A percentile compares a stretch with the other conserved stretches of the same genome.
These are phyloP conservation scores for Neophaeococcomyces mojaviensis DNA, from an alignment of 2,329 filamentous ascomycete genomes.

Conservation along the genomic window DNA sequence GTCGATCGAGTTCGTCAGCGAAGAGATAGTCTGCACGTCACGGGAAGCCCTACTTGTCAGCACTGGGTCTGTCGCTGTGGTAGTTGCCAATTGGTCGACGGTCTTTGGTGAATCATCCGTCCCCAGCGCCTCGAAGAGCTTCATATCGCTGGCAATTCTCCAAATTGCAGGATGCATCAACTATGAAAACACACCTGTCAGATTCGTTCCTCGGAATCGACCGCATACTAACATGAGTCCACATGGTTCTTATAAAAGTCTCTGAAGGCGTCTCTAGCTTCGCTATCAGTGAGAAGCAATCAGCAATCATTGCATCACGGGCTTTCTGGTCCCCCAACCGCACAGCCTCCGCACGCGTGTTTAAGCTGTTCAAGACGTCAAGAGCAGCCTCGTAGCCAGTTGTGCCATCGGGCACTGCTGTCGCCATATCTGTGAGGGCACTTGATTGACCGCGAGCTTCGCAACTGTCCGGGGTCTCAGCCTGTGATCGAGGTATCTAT, in stretches of 20 bases:
- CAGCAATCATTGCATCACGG: constrained; percentile 7
- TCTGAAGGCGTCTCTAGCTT: constrained; percentile 8
- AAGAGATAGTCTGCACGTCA: background rate
- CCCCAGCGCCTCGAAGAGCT: constrained; percentile 5
- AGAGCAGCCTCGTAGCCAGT: background rate
- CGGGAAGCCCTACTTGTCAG: constrained; percentile 6
- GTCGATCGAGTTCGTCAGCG: constrained; percentile 2
- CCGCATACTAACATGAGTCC: constrained; percentile 7
- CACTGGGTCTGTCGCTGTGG: constrained; percentile 4
- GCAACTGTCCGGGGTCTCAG: no score
- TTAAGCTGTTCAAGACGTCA: background rate
- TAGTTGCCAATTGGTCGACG: constrained; percentile 5
- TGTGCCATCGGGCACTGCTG: no score
- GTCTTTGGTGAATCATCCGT: constrained; percentile 6
- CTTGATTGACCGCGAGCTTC: no score
- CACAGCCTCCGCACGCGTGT: constrained; percentile 8
- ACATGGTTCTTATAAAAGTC: constrained; percentile 10
- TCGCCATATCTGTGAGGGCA: background rate
- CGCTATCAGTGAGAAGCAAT: constrained; percentile 7
- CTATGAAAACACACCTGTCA: constrained; percentile 2
- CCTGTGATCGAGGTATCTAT: no score
- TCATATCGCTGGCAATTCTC: constrained; percentile 7
- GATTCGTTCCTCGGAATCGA: background rate
- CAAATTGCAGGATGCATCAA: constrained; percentile 6
- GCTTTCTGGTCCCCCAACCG: constrained; percentile 6